Percentiles rank a stretch among this genome's conserved stretches.
phyloP scores from a whole-genome alignment of 306 rosid species.

The Quercus ilex region DNA sequence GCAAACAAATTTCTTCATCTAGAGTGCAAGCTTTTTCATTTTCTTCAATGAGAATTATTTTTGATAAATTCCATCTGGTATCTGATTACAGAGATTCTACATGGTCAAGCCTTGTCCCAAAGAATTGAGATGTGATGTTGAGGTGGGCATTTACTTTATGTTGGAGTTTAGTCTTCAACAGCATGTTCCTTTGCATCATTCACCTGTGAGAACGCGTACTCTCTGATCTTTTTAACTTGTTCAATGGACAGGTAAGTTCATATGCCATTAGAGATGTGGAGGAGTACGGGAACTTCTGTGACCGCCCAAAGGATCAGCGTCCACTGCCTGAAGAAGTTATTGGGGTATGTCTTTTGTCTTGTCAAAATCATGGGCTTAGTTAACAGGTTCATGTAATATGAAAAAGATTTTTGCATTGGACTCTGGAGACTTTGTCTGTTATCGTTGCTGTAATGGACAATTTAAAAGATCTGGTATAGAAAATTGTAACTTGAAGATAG shows the following conservation, averaged over 20 bases:
- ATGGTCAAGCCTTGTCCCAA: conserved; percentile 96
- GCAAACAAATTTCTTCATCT: not conserved
- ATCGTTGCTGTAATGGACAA: conserved; percentile 2
- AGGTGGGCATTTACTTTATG: conserved; percentile 50
- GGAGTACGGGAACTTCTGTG: conserved; percentile 96
- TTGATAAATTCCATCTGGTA: not conserved
- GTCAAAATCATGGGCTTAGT: conserved; percentile 20
- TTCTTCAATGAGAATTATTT: conserved; percentile 1
- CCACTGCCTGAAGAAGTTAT: conserved; percentile 94
- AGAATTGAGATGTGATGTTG: conserved; percentile 95
- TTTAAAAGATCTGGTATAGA: not conserved
- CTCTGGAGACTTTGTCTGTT: not conserved
- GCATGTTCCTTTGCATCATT: not conserved
- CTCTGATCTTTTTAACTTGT: conserved; percentile 5
- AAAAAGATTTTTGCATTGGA: not conserved
- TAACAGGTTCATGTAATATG: not conserved
- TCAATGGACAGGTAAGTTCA: conserved; percentile 60
- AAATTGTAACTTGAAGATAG: not conserved
- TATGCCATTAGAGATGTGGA: conserved; percentile 92
- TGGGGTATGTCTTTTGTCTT: conserved; percentile 55
- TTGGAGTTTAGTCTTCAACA: not conserved
- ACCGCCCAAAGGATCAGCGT: conserved; percentile 89
- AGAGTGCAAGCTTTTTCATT: not conserved
- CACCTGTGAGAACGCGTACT: not conserved
- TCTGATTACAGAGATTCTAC: conserved; percentile 74